Evolutionary conservation across 371 early-diverging fungal genomes (phyloP).

Genomic region (Actinomucor elegans): DNA sequence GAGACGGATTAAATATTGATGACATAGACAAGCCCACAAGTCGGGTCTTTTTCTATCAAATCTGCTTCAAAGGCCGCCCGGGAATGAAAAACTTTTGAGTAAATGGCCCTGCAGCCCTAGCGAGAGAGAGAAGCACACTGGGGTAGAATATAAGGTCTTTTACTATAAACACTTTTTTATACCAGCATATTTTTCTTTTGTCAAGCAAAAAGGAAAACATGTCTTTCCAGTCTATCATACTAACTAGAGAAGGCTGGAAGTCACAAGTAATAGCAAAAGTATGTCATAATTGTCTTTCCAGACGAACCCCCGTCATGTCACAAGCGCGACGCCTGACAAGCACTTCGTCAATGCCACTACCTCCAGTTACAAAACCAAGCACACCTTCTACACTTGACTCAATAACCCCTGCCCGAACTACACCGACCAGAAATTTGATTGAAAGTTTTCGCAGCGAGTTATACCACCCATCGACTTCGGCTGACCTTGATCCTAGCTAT

Average conservation of each 20-base stretch:
- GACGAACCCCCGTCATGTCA: conserved; percentile 6
- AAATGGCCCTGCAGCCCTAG: too few relatives aligned
- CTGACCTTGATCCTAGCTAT: not conserved
- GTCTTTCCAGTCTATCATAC: conserved; percentile 29
- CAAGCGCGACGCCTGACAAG: not conserved
- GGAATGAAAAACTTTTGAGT: too few relatives aligned
- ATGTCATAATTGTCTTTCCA: conserved; percentile 37
- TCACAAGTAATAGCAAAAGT: conserved; percentile 30
- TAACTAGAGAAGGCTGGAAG: conserved; percentile 34
- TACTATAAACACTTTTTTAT: not conserved
- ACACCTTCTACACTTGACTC: not conserved
- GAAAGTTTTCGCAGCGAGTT: conserved; percentile 15
- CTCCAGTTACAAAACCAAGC: not conserved
- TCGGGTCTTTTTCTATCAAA: too few relatives aligned
- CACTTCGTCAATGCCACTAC: not conserved
- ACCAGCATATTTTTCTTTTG: not conserved
- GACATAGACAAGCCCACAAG: too few relatives aligned
- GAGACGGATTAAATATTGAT: too few relatives aligned
- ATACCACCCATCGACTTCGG: conserved; percentile 9
- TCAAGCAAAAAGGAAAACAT: conserved; percentile 3
- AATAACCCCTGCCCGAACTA: not conserved
- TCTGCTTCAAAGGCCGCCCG: too few relatives aligned
- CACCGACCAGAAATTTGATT: not conserved
- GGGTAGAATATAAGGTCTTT: too few relatives aligned
- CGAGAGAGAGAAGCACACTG: too few relatives aligned